Conservation (phyloP, 805 yeast genomes). For the Blastobotrys terrestris region DNA sequence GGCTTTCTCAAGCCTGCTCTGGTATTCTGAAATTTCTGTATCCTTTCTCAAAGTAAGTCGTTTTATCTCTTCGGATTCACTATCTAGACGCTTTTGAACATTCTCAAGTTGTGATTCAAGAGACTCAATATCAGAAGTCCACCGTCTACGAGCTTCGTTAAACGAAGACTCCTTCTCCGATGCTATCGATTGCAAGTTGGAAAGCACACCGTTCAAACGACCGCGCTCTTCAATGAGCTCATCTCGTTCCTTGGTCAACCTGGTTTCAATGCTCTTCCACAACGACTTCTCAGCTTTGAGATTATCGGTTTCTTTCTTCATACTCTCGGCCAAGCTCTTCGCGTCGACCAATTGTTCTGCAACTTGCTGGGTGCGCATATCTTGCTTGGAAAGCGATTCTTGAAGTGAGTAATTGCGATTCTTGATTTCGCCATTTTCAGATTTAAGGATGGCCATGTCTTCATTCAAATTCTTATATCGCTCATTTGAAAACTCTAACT, state of each 20-base stretch:
- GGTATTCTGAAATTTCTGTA: constrained; percentile 47
- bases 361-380: constrained; percentile 40
- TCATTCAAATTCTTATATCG: constrained; percentile 40
- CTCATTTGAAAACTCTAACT: constrained; percentile 48
- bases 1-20: constrained; percentile 55
- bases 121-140: constrained; percentile 43
- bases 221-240: constrained; percentile 53
- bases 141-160: constrained; percentile 44
- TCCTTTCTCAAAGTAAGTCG: constrained; percentile 49
- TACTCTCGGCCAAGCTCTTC: constrained; percentile 40
- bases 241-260: constrained; percentile 47
- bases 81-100: constrained; percentile 42
- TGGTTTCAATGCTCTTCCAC: constrained; percentile 42
- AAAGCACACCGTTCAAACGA: constrained; percentile 49
- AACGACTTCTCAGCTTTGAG: constrained; percentile 50
- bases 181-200: constrained; percentile 54
- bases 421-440: constrained; percentile 43
- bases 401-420: constrained; percentile 37
- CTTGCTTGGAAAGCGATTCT: constrained; percentile 41
- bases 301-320: constrained; percentile 42
- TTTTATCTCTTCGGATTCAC: constrained; percentile 46
- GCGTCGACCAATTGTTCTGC: constrained; percentile 51
- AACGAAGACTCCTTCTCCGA: constrained; percentile 54
- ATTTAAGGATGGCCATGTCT: constrained; percentile 35
- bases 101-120: constrained; percentile 42